Evolutionary conservation across 2,329 filamentous ascomycete species (phyloP).

Genomic region (Sordariomycetes sp.): DNA sequence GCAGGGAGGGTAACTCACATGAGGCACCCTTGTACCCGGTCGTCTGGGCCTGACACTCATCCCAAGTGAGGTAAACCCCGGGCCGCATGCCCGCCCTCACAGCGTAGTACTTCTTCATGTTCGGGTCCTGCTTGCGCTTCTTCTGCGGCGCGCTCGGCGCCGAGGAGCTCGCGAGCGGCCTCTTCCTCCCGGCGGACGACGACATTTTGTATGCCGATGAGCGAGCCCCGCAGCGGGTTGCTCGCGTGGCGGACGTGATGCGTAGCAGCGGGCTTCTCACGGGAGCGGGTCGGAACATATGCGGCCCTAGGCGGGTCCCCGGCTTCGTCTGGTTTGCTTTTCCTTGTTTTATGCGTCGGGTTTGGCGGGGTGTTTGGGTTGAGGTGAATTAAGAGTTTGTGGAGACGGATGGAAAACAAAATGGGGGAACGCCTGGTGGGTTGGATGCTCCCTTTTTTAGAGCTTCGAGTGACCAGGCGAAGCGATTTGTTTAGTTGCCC

Average conservation of each 20-base stretch:
- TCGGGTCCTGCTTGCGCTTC: conserved; percentile 36
- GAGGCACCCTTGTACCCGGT: conserved; percentile 51
- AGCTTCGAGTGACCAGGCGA: neutral
- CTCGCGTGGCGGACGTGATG: neutral
- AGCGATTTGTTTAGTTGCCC: no score
- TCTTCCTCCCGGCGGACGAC: conserved; percentile 1
- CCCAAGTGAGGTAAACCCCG: conserved; percentile 52
- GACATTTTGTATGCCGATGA: neutral
- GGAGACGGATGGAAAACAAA: neutral
- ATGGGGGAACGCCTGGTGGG: neutral
- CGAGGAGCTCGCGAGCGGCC: neutral
- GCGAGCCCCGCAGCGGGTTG: neutral
- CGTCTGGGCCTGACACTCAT: conserved; percentile 51
- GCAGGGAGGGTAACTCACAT: conserved; percentile 42
- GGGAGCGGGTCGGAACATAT: neutral
- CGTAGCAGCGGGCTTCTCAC: neutral
- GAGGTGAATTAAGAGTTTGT: neutral
- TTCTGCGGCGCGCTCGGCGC: conserved; percentile 13
- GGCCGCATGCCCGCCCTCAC: conserved; percentile 45
- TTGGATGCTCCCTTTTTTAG: neutral
- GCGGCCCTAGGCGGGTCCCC: neutral
- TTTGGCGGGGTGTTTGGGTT: neutral
- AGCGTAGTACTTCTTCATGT: conserved; percentile 49
- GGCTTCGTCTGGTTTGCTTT: neutral
- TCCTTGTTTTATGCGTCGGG: neutral